Conservation (phyloP, 176 grass and related monocot genomes). For the Cenchrus fungigraminus region DNA sequence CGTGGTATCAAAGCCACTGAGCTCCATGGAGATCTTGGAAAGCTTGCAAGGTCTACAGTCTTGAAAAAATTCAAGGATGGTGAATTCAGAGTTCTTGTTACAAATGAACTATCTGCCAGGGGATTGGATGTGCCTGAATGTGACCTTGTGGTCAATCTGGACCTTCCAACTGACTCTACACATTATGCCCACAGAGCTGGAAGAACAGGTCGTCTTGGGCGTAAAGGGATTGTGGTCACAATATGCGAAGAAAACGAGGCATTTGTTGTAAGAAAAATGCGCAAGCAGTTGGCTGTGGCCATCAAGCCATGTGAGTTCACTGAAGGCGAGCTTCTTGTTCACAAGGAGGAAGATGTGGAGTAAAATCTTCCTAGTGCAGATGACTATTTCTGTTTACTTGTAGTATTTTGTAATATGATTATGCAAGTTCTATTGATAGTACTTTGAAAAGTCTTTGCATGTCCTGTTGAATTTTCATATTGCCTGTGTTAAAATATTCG, state of each 20-base stretch:
- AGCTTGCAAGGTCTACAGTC: slow-evolving; percentile 82
- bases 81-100: slow-evolving; percentile 86
- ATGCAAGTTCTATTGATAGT: neutral
- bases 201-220: slow-evolving; percentile 79
- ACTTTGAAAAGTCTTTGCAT: neutral
- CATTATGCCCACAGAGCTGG: slow-evolving; percentile 95
- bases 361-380: neutral
- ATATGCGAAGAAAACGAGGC: slow-evolving; percentile 88
- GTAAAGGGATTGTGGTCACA: slow-evolving; percentile 81
- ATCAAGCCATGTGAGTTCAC: slow-evolving; percentile 66
- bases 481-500: neutral
- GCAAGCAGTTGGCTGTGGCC: slow-evolving; percentile 63
- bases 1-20: slow-evolving; percentile 85
- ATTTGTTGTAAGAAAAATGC: slow-evolving; percentile 92
- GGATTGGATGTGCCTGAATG: slow-evolving; percentile 89
- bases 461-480: neutral
- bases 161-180: slow-evolving; percentile 81
- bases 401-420: slow-evolving; percentile 15
- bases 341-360: slow-evolving; percentile 61
- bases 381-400: neutral
- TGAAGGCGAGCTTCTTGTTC: slow-evolving; percentile 54
- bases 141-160: slow-evolving; percentile 95
- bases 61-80: slow-evolving; percentile 86
- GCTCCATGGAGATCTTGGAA: slow-evolving; percentile 85
- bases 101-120: slow-evolving; percentile 91